phyloP scores from a whole-genome alignment of 2,329 filamentous ascomycete species.

The Emmonsiellopsis sp. region DNA sequence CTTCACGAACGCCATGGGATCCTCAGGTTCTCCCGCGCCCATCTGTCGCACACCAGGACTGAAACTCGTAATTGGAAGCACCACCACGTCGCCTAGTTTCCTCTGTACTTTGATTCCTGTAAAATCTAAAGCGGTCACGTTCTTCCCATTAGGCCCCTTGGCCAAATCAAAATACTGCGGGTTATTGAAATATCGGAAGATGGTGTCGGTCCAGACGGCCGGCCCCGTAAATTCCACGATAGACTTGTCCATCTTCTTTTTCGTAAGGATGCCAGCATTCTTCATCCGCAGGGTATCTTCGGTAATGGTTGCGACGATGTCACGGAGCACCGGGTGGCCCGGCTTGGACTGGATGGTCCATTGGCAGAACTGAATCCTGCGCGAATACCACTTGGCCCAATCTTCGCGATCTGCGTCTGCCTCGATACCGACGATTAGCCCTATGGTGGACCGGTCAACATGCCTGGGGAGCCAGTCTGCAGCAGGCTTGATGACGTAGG shows the following conservation, averaged over 20 bases:
- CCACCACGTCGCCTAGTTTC: conserved; percentile 85
- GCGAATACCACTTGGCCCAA: conserved; percentile 93
- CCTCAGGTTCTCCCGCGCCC: conserved; percentile 77
- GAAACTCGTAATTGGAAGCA: conserved; percentile 94
- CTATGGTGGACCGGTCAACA: conserved; percentile 68
- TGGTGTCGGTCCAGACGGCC: conserved; percentile 82
- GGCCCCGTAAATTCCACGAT: conserved; percentile 94
- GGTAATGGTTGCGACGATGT: conserved; percentile 80
- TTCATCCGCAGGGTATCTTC: conserved; percentile 70
- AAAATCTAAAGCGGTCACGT: conserved; percentile 80
- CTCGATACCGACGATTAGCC: conserved; percentile 88
- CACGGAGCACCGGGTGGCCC: conserved; percentile 82
- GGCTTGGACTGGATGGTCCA: conserved; percentile 98
- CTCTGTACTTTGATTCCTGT: conserved; percentile 75
- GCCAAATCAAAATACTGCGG: conserved; percentile 75
- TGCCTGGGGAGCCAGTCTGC: conserved; percentile 76
- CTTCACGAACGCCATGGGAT: conserved; percentile 95
- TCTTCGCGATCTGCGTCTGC: conserved; percentile 88
- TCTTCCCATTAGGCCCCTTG: conserved; percentile 49
- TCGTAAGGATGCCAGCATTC: conserved; percentile 54
- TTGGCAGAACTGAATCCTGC: conserved; percentile 95
- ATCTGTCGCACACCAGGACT: conserved; percentile 91
- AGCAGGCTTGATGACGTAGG: conserved; percentile 70
- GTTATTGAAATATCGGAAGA: conserved; percentile 94
- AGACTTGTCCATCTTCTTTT: conserved; percentile 55